Percentiles rank a stretch among this genome's conserved stretches.
phyloP scores from a whole-genome alignment of 1,284 basidiomycete species.

The Ustilago loliicola region DNA sequence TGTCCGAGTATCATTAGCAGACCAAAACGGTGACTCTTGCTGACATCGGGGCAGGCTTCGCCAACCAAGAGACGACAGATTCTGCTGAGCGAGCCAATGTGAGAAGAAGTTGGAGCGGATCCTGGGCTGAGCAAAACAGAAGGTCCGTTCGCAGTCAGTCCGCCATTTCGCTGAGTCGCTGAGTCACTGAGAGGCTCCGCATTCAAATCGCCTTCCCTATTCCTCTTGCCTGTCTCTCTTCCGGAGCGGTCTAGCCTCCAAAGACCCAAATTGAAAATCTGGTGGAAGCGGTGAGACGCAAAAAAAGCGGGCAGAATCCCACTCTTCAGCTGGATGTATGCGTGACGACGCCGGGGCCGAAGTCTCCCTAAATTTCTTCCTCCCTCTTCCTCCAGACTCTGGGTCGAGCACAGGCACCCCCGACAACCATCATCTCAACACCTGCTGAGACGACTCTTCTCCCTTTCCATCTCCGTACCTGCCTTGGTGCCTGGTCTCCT shows the following conservation, averaged over 20 bases:
- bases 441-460: neutral
- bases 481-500: neutral
- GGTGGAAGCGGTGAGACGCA: neutral
- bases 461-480: neutral
- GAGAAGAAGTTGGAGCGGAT: neutral
- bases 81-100: neutral
- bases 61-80: neutral
- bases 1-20: too few species aligned
- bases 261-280: too few species aligned
- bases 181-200: neutral
- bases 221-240: too few species aligned
- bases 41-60: too few species aligned
- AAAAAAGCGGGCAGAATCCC: neutral
- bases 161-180: neutral
- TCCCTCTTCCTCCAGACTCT: neutral
- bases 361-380: neutral
- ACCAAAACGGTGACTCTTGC: too few species aligned
- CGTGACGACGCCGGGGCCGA: slow-evolving; percentile 24
- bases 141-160: neutral
- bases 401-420: neutral
- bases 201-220: neutral
- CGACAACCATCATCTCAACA: neutral
- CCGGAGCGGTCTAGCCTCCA: too few species aligned
- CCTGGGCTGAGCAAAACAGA: neutral
- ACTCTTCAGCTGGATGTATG: slow-evolving; percentile 23